phyloP scores from a whole-genome alignment of 2,329 filamentous ascomycete species.

The Sclerotinia trifoliorum region DNA sequence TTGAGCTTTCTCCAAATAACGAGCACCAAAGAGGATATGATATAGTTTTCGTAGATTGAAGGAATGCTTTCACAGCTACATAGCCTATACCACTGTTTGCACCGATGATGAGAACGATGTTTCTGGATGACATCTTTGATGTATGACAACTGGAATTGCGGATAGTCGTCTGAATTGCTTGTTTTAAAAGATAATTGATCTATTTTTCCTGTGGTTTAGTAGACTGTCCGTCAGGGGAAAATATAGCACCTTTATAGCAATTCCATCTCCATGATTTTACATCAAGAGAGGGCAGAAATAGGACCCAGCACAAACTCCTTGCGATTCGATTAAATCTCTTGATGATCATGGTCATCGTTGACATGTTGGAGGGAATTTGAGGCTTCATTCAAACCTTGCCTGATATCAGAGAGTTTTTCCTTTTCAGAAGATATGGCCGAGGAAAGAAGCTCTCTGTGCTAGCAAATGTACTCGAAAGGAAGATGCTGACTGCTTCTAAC shows the following conservation, averaged over 20 bases:
- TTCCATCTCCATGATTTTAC: not conserved
- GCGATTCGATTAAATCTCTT: not conserved
- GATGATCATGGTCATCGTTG: not conserved
- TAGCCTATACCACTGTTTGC: constrained; percentile 48
- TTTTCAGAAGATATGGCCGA: not conserved
- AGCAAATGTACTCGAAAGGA: not conserved
- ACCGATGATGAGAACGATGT: constrained; percentile 44
- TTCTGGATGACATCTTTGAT: constrained; percentile 23
- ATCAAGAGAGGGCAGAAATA: not conserved
- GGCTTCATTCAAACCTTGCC: not conserved
- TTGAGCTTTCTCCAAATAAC: constrained; percentile 41
- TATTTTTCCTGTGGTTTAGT: not conserved
- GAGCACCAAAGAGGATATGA: constrained; percentile 44
- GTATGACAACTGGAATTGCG: not conserved
- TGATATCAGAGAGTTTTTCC: not conserved
- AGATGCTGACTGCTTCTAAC: not conserved
- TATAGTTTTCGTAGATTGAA: constrained; percentile 41
- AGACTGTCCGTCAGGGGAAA: not conserved
- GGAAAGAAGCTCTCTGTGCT: not conserved
- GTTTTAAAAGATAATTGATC: not conserved
- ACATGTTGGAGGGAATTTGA: not conserved
- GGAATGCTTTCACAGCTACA: constrained; percentile 44
- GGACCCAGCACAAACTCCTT: not conserved
- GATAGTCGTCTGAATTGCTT: not conserved
- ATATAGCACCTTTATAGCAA: not conserved